phyloP scores from a whole-genome alignment of 768 basidiomycete genomes.

The Termitomyces sp. region DNA sequence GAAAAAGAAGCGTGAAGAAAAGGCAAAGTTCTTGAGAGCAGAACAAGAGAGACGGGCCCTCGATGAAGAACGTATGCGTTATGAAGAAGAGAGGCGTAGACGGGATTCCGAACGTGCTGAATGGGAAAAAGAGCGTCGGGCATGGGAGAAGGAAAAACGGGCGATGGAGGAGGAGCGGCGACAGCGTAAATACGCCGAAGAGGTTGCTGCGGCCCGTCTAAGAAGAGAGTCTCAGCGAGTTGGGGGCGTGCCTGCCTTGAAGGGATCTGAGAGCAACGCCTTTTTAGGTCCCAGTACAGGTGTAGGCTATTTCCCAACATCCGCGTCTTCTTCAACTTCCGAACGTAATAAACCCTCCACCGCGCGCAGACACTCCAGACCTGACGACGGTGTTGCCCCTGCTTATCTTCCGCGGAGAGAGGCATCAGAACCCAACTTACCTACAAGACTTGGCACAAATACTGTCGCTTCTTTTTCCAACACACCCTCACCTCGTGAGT shows the following conservation, averaged over 20 bases:
- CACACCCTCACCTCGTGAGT: conserved; percentile 21
- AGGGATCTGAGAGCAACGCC: conserved; percentile 20
- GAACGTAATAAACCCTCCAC: conserved; percentile 41
- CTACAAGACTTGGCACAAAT: conserved; percentile 22
- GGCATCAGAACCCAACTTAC: conserved; percentile 41
- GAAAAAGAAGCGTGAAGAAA: conserved; percentile 72
- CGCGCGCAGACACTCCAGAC: conserved; percentile 34
- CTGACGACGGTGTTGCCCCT: conserved; percentile 19
- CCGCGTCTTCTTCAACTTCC: conserved; percentile 33
- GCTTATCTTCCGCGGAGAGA: conserved; percentile 37
- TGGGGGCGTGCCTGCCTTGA: conserved; percentile 33
- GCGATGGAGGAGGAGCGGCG: conserved; percentile 54
- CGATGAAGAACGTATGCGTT: conserved; percentile 43
- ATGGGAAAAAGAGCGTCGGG: conserved; percentile 50
- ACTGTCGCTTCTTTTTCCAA: conserved; percentile 27
- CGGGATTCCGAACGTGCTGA: conserved; percentile 43
- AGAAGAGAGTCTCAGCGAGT: conserved; percentile 57
- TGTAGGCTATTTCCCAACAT: conserved; percentile 31
- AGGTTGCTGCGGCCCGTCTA: conserved; percentile 55
- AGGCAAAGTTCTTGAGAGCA: conserved; percentile 60
- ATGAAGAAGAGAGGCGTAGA: conserved; percentile 39
- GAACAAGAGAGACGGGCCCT: conserved; percentile 52
- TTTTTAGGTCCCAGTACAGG: conserved; percentile 16
- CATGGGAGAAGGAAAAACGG: conserved; percentile 44
- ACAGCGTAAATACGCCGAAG: conserved; percentile 50